Evolutionary conservation across 768 basidiomycete species (phyloP).

Genomic region (Jaapia argillacea): DNA sequence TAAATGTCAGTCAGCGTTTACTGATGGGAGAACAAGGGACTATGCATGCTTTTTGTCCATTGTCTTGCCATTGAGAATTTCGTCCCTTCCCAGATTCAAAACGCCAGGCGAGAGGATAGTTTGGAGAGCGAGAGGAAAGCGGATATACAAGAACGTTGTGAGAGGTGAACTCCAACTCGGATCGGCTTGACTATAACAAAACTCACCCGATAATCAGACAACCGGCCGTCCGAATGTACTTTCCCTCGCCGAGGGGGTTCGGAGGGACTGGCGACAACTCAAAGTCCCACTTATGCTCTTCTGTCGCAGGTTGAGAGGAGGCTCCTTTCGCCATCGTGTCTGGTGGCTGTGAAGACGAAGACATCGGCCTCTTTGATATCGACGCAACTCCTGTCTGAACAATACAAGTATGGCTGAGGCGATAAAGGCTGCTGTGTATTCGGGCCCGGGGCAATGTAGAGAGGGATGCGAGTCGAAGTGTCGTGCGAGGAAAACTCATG

Average conservation of each 20-base stretch:
- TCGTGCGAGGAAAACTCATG: background rate
- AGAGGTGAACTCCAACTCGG: background rate
- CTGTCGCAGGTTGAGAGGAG: background rate
- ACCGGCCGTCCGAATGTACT: slow-evolving; percentile 63
- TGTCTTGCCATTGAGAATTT: slow-evolving; percentile 90
- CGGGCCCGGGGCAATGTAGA: background rate
- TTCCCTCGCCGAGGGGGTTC: slow-evolving; percentile 62
- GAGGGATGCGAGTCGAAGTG: background rate
- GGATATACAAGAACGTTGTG: background rate
- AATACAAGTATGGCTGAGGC: background rate
- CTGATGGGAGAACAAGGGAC: too few relatives aligned
- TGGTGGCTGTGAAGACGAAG: background rate
- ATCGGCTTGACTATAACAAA: background rate
- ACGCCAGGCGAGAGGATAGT: background rate
- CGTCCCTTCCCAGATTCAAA: slow-evolving; percentile 45
- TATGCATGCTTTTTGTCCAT: slow-evolving; percentile 76
- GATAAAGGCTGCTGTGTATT: background rate
- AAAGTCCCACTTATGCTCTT: slow-evolving; percentile 8
- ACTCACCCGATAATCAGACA: slow-evolving; percentile 69
- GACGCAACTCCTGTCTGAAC: background rate
- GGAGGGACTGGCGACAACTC: slow-evolving; percentile 48
- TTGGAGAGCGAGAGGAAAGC: background rate
- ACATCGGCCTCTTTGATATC: background rate
- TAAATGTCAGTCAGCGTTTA: too few relatives aligned
- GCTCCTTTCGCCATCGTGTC: background rate